Base-by-base conservation (phyloP, 306 rosid genomes). In the Oxytropis ochrocephala region DNA sequence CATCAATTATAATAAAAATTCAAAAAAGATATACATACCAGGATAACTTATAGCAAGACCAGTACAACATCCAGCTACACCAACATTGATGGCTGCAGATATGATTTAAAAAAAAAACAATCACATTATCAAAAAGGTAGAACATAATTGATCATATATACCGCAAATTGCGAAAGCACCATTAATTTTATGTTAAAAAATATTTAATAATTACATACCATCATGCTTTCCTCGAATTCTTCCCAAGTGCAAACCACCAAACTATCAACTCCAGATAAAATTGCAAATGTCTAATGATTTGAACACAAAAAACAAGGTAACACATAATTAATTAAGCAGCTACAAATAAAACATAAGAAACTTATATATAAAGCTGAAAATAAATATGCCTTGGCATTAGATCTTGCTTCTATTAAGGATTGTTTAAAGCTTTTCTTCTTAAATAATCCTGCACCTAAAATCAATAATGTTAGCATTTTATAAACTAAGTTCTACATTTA, bases 31-130 rank as follows among this genome's bases (percentile, higher is more conserved):
- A 57, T 21, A 21, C 2, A 17, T 81, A 91, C 97, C 92, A 62
- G 97, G 97, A 75, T 85, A 91, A 86, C 91, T 86, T 54, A 85
- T 80, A 70, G 96, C 92, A 56, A 91, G 84, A 71, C 96, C 91
- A 44, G 92, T 83, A 73, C 97, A 91, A 79, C 97, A 91, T 78
- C 97, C 97, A 68, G 97, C 96, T 59, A 91, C 82, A 56, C 97
- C 96, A 7, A 89, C 86, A 78, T 91, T 88, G 64, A 91, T 85
- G 60, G 78, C 97, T 91, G 70, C 75, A 72, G 29, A 8, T 83
- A 11, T 49, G 56, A 2, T 24, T n/a, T n/a, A n/a, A 4, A 24
- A 2, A 24, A 0, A 43, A 61, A 78, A 62, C 7, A 41, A 67
- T 39, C 57, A 70, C 42, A n/a, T 29, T 56, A 60, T 64, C 39